Percentiles rank a stretch among this genome's conserved stretches.
Evolutionary conservation across 2,329 filamentous ascomycete genomes (phyloP).

Genomic region (Thielaviopsis musarum): DNA sequence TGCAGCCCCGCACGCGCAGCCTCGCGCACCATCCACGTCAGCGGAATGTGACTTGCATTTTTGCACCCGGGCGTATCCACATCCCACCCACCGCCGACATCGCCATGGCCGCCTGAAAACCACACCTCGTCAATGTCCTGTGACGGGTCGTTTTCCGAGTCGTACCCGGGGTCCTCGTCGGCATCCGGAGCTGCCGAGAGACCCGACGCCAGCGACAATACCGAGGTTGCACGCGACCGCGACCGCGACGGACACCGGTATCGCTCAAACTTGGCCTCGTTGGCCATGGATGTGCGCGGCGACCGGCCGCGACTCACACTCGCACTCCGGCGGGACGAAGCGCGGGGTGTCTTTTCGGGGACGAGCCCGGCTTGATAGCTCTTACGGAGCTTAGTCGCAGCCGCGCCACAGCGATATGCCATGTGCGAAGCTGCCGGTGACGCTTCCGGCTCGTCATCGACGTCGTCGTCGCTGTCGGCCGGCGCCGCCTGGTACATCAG

Average conservation of each 20-base stretch:
- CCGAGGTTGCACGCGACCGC: slow-evolving; percentile 13
- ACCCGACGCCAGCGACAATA: not conserved
- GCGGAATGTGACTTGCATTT: slow-evolving; percentile 48
- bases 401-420: too few species aligned
- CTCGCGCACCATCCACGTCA: slow-evolving; percentile 52
- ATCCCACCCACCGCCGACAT: slow-evolving; percentile 65
- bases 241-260: slow-evolving; percentile 20
- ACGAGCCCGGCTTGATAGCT: too few species aligned
- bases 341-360: too few species aligned
- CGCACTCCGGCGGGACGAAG: too few species aligned
- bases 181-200: not conserved
- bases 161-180: slow-evolving; percentile 19
- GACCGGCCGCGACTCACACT: not conserved
- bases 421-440: too few species aligned
- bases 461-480: not conserved
- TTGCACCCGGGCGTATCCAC: slow-evolving; percentile 32
- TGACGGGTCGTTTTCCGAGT: slow-evolving; percentile 29
- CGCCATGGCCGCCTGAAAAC: slow-evolving; percentile 66
- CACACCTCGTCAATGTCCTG: slow-evolving; percentile 69
- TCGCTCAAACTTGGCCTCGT: slow-evolving; percentile 10
- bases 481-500: slow-evolving; percentile 37
- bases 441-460: too few species aligned
- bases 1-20: slow-evolving; percentile 45
- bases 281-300: slow-evolving; percentile 5
- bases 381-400: too few species aligned